Evolutionary conservation across 805 yeast genomes (phyloP).

Genomic region (Candida schatavii): DNA sequence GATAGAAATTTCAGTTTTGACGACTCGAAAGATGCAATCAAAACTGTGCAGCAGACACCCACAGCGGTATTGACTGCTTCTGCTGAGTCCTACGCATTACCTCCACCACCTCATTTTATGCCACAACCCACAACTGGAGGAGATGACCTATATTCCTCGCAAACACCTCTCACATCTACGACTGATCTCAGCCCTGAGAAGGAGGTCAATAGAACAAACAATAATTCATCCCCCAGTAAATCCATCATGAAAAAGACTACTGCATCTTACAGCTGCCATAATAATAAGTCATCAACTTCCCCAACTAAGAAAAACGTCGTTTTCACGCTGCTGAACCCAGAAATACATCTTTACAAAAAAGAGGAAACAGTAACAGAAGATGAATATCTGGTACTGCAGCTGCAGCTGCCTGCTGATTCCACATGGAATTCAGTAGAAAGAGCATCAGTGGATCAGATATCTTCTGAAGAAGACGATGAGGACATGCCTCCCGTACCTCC

Average conservation of each 20-base stretch:
- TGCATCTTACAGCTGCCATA: constrained; percentile 11
- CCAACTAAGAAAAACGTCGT: constrained; percentile 42
- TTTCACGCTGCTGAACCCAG: constrained; percentile 26
- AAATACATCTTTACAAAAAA: constrained; percentile 28
- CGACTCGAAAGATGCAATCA: constrained; percentile 11
- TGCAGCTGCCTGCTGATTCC: constrained; percentile 1
- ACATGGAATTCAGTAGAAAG: constrained; percentile 5
- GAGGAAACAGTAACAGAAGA: constrained; percentile 6
- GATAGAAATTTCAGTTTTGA: constrained; percentile 21
- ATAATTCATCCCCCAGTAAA: constrained; percentile 31
- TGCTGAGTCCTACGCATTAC: not conserved
- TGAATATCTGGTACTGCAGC: not conserved
- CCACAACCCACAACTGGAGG: constrained; percentile 6
- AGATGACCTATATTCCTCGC: constrained; percentile 25
- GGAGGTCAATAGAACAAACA: not conserved
- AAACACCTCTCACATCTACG: constrained; percentile 22
- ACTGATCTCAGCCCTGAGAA: constrained; percentile 11
- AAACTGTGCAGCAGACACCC: constrained; percentile 9
- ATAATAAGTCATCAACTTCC: no score
- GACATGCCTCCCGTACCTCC: constrained; percentile 34
- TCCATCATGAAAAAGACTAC: constrained; percentile 33
- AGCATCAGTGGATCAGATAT: constrained; percentile 1
- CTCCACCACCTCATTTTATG: not conserved
- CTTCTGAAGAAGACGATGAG: constrained; percentile 6
- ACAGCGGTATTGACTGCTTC: not conserved